Evolutionary conservation across 768 basidiomycete genomes (phyloP), one percentile per base, ranked within the genome.

Genomic region (Boletus subparvulus): DNA sequence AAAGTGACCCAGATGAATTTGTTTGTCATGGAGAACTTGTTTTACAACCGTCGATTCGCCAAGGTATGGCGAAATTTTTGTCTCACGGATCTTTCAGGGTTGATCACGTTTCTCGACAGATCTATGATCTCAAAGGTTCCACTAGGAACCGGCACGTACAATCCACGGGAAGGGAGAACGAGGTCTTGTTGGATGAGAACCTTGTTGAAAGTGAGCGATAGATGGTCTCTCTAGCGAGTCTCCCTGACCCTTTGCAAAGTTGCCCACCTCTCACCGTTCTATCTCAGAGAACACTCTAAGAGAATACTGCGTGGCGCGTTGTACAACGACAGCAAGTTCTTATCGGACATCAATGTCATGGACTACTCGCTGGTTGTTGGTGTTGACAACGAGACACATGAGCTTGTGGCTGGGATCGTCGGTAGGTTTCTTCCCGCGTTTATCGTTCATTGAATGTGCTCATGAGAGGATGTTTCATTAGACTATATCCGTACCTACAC

Each of bases 291-390:
- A 71, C 93, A 98, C 65, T 92, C 92, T 0, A 98, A 98, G 72
- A 86, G 92, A 12, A 94, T 98, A 56, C 73, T 99, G 11, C 83
- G 92, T 21, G 88, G 92, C 17, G 92, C 97, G 12, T 75, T 99
- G 30, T 93, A 83, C 75, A 98, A 96, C 62, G 97, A 99, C 71
- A 96, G 90, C 74, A 93, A 90, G 61, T 99, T 98, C 73, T 73
- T 99, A 47, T 88, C 90, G 14, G 91, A 94, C 60, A 86, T 95
- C 54, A 95, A 97, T 67, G 92, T 98, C 49, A 95, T 94, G 90
- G 97, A 99, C 73, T 99, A 99, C 71, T 97, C 94, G 3, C 74
- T 99, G 30, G 89, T 98, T 26, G 94, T 94, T 47, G 97, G 95
- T 7, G 90, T 98, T n/a, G 97, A 98, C 70, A 84, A 85, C 63